Evolutionary conservation across 768 basidiomycete genomes (phyloP).

Genomic region (Lactarius hengduanensis): DNA sequence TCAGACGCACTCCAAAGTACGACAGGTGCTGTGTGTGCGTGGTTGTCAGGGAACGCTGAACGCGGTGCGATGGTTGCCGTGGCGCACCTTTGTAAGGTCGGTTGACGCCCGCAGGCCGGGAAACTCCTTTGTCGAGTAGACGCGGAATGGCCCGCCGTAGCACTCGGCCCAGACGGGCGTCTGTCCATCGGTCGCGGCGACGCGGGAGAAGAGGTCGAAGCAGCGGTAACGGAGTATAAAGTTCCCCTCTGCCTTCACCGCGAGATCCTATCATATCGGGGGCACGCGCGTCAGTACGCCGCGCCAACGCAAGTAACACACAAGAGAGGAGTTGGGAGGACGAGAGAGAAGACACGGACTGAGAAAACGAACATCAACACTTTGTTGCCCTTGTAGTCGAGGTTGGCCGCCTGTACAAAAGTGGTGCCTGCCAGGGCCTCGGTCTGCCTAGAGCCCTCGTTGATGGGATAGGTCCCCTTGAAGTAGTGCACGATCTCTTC

Average conservation of each 20-base stretch:
- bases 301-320: neutral
- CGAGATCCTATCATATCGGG: conserved; percentile 52
- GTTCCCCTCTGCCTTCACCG: conserved; percentile 63
- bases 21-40: conserved; percentile 44
- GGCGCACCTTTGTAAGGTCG: conserved; percentile 58
- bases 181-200: conserved; percentile 37
- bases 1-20: conserved; percentile 56
- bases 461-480: conserved; percentile 39
- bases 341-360: conserved; percentile 40
- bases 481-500: conserved; percentile 47
- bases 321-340: neutral
- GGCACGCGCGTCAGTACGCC: neutral
- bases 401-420: conserved; percentile 50
- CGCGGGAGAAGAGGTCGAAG: conserved; percentile 56
- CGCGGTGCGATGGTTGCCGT: neutral
- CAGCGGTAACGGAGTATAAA: conserved; percentile 68
- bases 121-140: conserved; percentile 72
- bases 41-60: neutral
- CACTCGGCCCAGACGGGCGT: conserved; percentile 58
- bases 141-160: conserved; percentile 60
- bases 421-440: conserved; percentile 56
- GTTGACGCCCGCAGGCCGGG: conserved; percentile 67
- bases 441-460: conserved; percentile 53
- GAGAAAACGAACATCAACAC: conserved; percentile 63
- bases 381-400: conserved; percentile 58